phyloP scores from a whole-genome alignment of 257 asterid species.

The Mentha longifolia region DNA sequence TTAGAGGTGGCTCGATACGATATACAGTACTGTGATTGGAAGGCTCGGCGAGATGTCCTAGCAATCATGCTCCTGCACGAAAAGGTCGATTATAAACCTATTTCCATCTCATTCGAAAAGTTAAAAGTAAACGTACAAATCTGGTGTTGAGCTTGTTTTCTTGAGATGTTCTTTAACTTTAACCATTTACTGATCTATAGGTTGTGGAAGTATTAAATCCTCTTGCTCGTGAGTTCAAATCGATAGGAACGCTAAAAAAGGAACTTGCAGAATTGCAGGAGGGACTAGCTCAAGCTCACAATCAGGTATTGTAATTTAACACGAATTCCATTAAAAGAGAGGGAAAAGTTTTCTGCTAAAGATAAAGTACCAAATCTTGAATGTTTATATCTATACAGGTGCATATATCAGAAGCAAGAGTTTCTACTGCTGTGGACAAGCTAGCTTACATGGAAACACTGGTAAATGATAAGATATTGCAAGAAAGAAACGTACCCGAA shows the following conservation, averaged over 20 bases:
- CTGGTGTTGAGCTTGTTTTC: background rate
- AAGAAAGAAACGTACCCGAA: conserved; percentile 56
- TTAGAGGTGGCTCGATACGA: conserved; percentile 87
- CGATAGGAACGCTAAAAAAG: conserved; percentile 85
- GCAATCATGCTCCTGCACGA: conserved; percentile 92
- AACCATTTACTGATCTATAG: conserved; percentile 22
- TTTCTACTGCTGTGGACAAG: conserved; percentile 84
- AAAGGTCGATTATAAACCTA: conserved; percentile 50
- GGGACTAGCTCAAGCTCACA: conserved; percentile 81
- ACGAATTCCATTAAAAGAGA: background rate
- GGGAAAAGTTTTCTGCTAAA: background rate
- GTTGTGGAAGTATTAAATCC: conserved; percentile 95
- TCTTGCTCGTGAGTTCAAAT: conserved; percentile 95
- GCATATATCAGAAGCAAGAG: conserved; percentile 92
- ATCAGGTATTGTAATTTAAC: conserved; percentile 54
- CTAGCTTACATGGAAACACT: conserved; percentile 90
- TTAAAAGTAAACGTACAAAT: background rate
- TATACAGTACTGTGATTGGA: conserved; percentile 93
- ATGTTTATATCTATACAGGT: conserved; percentile 44
- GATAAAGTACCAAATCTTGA: conserved; percentile 8
- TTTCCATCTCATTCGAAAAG: background rate
- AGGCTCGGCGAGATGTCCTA: conserved; percentile 93
- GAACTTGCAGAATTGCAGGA: conserved; percentile 91
- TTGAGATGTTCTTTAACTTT: background rate
- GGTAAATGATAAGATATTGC: conserved; percentile 78